A percentile compares a stretch with the other conserved stretches of the same genome.
phyloP scores from a whole-genome alignment of 202 grass and related monocot genomes.

The Carex sylvatica region DNA sequence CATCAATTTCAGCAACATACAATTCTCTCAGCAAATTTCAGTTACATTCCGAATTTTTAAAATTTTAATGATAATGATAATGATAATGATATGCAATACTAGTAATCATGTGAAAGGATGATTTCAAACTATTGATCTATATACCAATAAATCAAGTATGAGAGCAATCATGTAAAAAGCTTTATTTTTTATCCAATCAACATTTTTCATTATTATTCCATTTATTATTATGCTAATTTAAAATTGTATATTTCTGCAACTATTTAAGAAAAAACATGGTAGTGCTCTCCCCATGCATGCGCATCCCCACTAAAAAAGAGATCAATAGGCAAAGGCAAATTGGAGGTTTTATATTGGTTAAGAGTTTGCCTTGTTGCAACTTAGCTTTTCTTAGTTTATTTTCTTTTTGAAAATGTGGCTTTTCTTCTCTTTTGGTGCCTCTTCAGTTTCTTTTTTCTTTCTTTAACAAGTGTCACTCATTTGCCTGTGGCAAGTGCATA shows the following conservation, averaged over 20 bases:
- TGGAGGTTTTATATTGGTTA: constrained; percentile 10
- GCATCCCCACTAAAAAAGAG: constrained; percentile 17
- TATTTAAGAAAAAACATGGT: not conserved
- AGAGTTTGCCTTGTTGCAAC: not conserved
- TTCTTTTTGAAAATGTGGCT: not conserved
- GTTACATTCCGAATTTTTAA: no score
- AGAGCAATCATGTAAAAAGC: not conserved
- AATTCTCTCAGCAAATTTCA: not conserved
- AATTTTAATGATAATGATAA: no score
- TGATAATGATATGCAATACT: no score
- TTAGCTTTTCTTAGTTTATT: not conserved
- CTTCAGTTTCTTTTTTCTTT: not conserved
- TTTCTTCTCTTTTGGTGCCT: not conserved
- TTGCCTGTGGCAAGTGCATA: not conserved
- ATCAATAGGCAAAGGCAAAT: not conserved
- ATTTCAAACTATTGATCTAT: no score
- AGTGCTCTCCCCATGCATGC: not conserved
- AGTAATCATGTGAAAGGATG: no score
- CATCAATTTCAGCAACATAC: not conserved
- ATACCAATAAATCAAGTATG: not conserved
- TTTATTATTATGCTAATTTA: not conserved
- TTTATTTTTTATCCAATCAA: not conserved
- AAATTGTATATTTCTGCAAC: constrained; percentile 8
- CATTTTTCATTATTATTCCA: not conserved
- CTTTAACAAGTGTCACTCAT: not conserved